Evolutionary conservation across 345 rosid genomes (phyloP).

Genomic region (Boechera retrofracta): DNA sequence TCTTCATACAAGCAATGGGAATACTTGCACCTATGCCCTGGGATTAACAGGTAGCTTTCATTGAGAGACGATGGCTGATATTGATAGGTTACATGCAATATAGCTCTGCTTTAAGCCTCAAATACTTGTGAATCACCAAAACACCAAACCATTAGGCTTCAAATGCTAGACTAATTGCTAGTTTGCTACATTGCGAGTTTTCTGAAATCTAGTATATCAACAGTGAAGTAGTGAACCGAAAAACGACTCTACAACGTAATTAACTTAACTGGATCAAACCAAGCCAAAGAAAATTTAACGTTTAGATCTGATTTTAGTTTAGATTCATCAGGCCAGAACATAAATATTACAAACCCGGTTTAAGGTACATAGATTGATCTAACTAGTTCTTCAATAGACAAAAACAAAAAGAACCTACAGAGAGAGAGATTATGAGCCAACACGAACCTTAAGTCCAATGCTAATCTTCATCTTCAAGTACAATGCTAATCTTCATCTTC

Average conservation of each 20-base stretch:
- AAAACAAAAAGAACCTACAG: conserved; percentile 17
- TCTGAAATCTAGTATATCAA: background rate
- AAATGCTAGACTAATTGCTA: background rate
- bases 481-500: conserved; percentile 7
- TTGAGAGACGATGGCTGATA: too few species aligned
- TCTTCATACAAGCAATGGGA: too few species aligned
- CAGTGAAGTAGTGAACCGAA: background rate
- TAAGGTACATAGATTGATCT: too few species aligned
- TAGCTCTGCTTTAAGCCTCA: too few species aligned
- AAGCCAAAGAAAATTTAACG: too few species aligned
- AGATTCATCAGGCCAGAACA: background rate
- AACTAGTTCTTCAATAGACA: too few species aligned
- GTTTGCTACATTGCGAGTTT: background rate
- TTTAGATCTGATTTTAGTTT: background rate
- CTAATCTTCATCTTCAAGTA: background rate
- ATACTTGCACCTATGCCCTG: too few species aligned
- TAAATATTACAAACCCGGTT: background rate
- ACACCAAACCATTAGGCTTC: background rate
- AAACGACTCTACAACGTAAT: too few species aligned
- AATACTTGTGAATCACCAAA: too few species aligned
- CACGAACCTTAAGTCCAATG: conserved; percentile 6
- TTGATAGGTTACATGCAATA: too few species aligned
- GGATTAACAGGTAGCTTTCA: too few species aligned
- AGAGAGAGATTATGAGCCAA: conserved; percentile 1
- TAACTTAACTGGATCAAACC: too few species aligned